Conservation (phyloP, 2,329 filamentous ascomycete species). For the Endothia cerciana region DNA sequence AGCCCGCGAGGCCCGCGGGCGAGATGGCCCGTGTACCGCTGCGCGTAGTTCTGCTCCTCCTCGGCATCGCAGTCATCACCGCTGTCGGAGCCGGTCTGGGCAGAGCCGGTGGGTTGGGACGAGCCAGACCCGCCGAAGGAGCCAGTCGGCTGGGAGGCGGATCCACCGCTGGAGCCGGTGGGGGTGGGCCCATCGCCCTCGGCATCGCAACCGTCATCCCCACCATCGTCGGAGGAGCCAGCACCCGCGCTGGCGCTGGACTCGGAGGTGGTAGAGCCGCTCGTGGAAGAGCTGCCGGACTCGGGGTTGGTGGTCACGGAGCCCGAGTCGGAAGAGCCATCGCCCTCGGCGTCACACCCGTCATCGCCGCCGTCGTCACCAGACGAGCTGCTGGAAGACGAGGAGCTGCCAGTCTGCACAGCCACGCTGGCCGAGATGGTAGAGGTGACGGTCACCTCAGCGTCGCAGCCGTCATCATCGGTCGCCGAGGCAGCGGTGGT, state of each 20-base stretch:
- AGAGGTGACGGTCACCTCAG: constrained; percentile 25
- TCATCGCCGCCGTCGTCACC: constrained; percentile 9
- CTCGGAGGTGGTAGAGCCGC: neutral
- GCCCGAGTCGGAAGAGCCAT: neutral
- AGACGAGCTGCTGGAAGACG: neutral
- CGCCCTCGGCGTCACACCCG: constrained; percentile 17
- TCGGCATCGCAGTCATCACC: constrained; percentile 25
- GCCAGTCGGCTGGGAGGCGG: neutral
- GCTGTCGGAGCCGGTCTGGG: neutral
- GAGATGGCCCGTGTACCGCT: constrained; percentile 3
- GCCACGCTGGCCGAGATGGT: constrained; percentile 12
- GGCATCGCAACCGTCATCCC: constrained; percentile 2
- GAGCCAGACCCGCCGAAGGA: neutral
- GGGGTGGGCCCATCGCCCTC: constrained; percentile 9
- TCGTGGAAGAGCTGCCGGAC: neutral
- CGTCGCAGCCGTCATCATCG: constrained; percentile 11
- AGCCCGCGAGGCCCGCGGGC: constrained; percentile 1
- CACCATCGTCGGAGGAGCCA: neutral
- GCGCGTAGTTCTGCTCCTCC: constrained; percentile 18
- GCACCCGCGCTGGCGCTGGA: neutral
- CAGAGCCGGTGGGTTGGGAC: neutral
- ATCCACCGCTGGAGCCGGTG: neutral
- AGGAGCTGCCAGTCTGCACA: constrained; percentile 6
- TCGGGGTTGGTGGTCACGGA: constrained; percentile 1
- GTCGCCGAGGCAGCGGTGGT: neutral